A percentile compares a stretch with the other conserved stretches of the same genome.
Conservation (phyloP, 805 yeast species). For the Saturnispora bothae region DNA sequence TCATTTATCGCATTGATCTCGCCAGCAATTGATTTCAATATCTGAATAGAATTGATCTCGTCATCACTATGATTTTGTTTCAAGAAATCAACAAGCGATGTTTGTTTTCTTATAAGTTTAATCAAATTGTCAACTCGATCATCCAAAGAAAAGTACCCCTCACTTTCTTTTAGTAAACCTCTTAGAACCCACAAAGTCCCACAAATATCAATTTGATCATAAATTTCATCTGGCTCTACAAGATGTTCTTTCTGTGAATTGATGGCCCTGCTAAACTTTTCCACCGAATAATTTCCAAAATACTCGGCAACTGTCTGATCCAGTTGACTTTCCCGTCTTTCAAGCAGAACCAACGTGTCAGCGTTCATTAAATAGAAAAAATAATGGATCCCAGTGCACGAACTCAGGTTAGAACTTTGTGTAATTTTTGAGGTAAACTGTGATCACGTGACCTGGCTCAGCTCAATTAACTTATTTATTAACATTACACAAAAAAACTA, state of each 20-base stretch:
- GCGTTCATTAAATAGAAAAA: not conserved
- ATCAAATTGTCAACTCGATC: slow-evolving; percentile 8
- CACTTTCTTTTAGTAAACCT: slow-evolving; percentile 20
- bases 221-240: not conserved
- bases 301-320: slow-evolving; percentile 9
- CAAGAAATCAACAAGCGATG: slow-evolving; percentile 9
- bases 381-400: not conserved
- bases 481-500: not conserved
- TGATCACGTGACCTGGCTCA: too few species aligned
- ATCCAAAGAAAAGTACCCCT: slow-evolving; percentile 2
- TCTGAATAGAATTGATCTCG: slow-evolving; percentile 8
- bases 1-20: slow-evolving; percentile 9
- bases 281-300: slow-evolving; percentile 8
- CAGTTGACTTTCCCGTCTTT: slow-evolving; percentile 1
- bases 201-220: slow-evolving; percentile 21
- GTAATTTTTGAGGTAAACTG: too few species aligned
- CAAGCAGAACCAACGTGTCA: not conserved
- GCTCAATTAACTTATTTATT: too few species aligned
- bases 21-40: slow-evolving; percentile 12
- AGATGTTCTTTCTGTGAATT: not conserved
- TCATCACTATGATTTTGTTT: not conserved
- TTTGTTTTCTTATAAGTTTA: slow-evolving; percentile 14
- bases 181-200: slow-evolving; percentile 25
- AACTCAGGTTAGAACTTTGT: too few species aligned
- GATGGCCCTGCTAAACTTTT: slow-evolving; percentile 6